Percentiles rank a stretch among this genome's conserved stretches.
Conservation (phyloP, 257 asterid species). For the Ballota nigra region DNA sequence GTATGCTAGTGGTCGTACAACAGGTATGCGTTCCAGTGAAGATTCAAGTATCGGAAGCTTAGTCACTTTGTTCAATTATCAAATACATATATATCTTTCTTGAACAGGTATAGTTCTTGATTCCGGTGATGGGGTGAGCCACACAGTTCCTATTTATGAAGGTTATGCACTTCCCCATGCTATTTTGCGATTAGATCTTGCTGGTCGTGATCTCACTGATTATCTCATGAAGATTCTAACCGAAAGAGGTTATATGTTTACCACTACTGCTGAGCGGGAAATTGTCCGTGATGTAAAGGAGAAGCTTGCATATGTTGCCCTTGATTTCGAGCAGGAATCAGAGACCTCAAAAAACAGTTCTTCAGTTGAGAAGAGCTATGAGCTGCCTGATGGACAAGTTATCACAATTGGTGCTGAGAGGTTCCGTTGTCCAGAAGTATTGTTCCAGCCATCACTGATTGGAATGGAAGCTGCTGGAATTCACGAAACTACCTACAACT, state of each 20-base stretch:
- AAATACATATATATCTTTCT: not conserved
- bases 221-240: slow-evolving; percentile 44
- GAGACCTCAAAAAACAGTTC: slow-evolving; percentile 42
- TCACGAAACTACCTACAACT: slow-evolving; percentile 50
- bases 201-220: slow-evolving; percentile 47
- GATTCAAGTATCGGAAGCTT: not conserved
- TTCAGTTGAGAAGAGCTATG: slow-evolving; percentile 37
- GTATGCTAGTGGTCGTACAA: slow-evolving; percentile 48
- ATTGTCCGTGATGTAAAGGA: slow-evolving; percentile 45
- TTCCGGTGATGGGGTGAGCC: slow-evolving; percentile 50
- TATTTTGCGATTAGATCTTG: slow-evolving; percentile 41
- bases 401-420: slow-evolving; percentile 42
- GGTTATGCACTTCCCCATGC: slow-evolving; percentile 52
- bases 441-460: slow-evolving; percentile 41
- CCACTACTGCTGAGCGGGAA: slow-evolving; percentile 42
- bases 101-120: slow-evolving; percentile 42
- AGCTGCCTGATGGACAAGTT: slow-evolving; percentile 44
- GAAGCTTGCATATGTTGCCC: slow-evolving; percentile 43
- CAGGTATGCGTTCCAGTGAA: slow-evolving; percentile 28
- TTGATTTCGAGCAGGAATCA: slow-evolving; percentile 41
- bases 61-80: not conserved
- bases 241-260: slow-evolving; percentile 44
- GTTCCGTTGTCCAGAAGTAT: slow-evolving; percentile 48
- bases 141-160: slow-evolving; percentile 39
- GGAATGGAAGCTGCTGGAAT: slow-evolving; percentile 47